These are phyloP conservation scores for Hordeum pubiflorum DNA, from an alignment of 202 grass and related monocot species.

Conservation along the genomic window DNA sequence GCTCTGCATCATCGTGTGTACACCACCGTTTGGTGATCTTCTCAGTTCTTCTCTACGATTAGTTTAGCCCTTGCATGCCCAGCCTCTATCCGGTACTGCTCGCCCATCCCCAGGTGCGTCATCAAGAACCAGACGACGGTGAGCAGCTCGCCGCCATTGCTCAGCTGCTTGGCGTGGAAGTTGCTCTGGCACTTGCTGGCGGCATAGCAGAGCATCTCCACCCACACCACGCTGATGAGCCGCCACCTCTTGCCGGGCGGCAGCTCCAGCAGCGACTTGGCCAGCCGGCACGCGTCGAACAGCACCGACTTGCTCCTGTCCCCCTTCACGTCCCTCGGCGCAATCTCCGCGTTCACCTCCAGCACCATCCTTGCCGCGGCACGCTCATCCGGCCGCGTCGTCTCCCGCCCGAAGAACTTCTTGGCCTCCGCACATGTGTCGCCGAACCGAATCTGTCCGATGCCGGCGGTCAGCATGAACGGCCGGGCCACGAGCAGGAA, in stretches of 20 bases:
- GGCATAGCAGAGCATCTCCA: constrained; percentile 68
- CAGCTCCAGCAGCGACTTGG: constrained; percentile 26
- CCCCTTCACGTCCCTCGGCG: constrained; percentile 44
- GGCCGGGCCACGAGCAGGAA: constrained; percentile 36
- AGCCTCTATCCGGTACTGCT: constrained; percentile 52
- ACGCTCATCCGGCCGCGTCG: neutral
- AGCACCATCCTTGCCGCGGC: constrained; percentile 32
- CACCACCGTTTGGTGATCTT: neutral
- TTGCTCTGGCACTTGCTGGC: constrained; percentile 51
- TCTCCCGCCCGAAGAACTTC: constrained; percentile 33
- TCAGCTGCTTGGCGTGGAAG: constrained; percentile 62
- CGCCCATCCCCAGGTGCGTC: constrained; percentile 59
- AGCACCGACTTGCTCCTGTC: constrained; percentile 60
- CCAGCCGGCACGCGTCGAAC: constrained; percentile 50
- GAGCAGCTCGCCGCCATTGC: constrained; percentile 48
- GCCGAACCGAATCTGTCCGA: constrained; percentile 45
- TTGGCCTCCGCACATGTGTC: constrained; percentile 54
- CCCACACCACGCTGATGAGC: constrained; percentile 48
- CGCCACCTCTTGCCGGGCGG: constrained; percentile 32
- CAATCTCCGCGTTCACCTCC: constrained; percentile 30
- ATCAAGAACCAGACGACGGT: constrained; percentile 60
- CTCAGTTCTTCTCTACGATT: constrained; percentile 43
- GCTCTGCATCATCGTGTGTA: neutral
- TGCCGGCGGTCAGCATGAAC: constrained; percentile 39
- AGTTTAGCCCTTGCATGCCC: constrained; percentile 61